Evolutionary conservation across 2,329 filamentous ascomycete genomes (phyloP).

Genomic region (Cucurbitaria berberidis): DNA sequence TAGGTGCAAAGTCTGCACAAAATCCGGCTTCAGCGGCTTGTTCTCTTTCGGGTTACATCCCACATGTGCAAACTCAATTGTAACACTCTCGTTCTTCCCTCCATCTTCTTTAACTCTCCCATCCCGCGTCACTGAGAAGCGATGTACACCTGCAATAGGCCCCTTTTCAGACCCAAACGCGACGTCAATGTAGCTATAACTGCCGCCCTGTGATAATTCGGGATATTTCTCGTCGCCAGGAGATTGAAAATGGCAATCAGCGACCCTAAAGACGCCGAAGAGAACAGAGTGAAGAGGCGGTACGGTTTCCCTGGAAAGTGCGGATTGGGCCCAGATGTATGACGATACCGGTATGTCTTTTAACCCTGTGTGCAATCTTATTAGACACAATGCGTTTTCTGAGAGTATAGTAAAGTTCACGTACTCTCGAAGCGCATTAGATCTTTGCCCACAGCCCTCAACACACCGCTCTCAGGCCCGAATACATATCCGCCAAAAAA

Average conservation of each 20-base stretch:
- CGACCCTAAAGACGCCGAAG: neutral
- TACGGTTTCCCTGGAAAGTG: neutral
- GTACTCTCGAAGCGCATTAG: conserved; percentile 6
- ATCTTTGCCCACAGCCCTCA: conserved; percentile 2
- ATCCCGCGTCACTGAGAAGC: neutral
- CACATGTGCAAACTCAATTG: neutral
- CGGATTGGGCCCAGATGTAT: neutral
- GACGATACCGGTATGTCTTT: conserved; percentile 2
- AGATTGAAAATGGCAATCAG: neutral
- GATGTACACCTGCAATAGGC: neutral
- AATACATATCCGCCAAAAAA: conserved; percentile 23
- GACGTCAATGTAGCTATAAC: neutral
- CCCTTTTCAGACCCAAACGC: neutral
- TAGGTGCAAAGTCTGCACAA: neutral
- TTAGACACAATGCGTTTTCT: neutral
- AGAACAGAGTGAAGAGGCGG: conserved; percentile 1
- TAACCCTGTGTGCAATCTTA: neutral
- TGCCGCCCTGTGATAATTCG: neutral
- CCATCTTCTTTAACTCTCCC: neutral
- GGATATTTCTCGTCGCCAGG: neutral
- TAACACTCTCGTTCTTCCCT: neutral
- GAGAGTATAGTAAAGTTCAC: neutral
- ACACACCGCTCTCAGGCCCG: conserved; percentile 7
- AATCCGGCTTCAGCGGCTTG: neutral
- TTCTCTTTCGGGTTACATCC: neutral